Evolutionary conservation across 163 green algal genomes (phyloP), one percentile per base, ranked within the genome.

Genomic region (Chlorella variabilis): DNA sequence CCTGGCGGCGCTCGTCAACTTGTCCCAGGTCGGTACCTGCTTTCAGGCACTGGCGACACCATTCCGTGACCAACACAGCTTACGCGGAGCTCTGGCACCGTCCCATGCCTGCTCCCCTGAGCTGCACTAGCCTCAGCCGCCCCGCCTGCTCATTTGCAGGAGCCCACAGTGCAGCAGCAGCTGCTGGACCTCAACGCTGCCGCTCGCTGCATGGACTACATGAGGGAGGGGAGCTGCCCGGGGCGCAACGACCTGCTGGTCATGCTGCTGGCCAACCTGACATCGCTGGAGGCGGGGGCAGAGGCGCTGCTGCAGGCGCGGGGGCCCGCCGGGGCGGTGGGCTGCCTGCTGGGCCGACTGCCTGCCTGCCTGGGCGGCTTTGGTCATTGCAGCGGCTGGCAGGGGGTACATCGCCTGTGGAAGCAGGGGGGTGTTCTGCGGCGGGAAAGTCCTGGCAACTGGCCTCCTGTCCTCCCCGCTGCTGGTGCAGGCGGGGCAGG

Each of bases 231-330:
- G n/a, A 80, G 70, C 41, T 89, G 86, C 59, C 65, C 63, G 6
- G 71, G 71, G 0, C 83, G 91, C 63, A 74, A 88, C 2, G 75
- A 87, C 27, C 86, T 94, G 74, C 85, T 96, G 56, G 85, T 94
- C 20, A 94, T 94, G 91, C 71, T 97, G 48, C 87, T 97, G 69
- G 85, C 87, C 75, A 97, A 98, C 86, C 62, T 97, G 39, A 97
- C 94, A 7, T 77, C 90, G 4, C 48, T 68, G 34, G 90, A 97
- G 61, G 59, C 83, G 34, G 94, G 92, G 4, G 87, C 84, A n/a
- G 62, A 78, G 69, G 77, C 89, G 3, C 71, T 97, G 62, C 81
- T 97, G 66, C 92, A 97, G 85, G 77, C 95, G 23, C 83, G 84
- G 15, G 15, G 45, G 11, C 11, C 15, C 11, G 45, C 15, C 11